A percentile compares a stretch with the other conserved stretches of the same genome.
Conservation (phyloP, 1,139 yeast genomes). For the Geotrichum fermentans region DNA sequence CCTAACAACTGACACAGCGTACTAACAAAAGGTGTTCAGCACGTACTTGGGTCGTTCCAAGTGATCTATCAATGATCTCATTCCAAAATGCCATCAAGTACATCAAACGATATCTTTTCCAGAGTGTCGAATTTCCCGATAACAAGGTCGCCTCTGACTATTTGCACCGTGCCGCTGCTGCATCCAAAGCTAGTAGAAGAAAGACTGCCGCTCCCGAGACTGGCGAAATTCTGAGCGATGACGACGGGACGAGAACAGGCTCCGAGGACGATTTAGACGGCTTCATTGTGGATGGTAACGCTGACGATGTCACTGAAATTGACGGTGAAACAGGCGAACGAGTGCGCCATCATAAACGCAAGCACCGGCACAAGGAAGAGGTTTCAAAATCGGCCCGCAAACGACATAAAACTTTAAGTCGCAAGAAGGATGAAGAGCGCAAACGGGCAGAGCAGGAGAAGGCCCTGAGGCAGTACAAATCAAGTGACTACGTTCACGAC, state of each 20-base stretch:
- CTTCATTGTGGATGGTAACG: conserved; percentile 25
- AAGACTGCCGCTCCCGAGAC: conserved; percentile 22
- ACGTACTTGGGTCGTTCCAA: conserved; percentile 23
- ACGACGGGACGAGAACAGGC: conserved; percentile 21
- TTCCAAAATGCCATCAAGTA: conserved; percentile 30
- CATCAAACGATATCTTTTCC: conserved; percentile 35
- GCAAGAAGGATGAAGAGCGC: conserved; percentile 1
- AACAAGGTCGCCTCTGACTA: conserved; percentile 41
- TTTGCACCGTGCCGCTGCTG: conserved; percentile 22
- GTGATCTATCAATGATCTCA: conserved; percentile 24
- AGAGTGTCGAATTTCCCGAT: conserved; percentile 42
- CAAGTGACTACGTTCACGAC: conserved; percentile 48
- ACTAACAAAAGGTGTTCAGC: conserved; percentile 11
- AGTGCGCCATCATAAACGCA: conserved; percentile 15
- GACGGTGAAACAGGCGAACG: conserved; percentile 14
- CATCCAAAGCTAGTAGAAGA: conserved; percentile 4
- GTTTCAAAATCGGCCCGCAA: conserved; percentile 10
- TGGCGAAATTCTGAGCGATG: conserved; percentile 18
- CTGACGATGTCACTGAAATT: conserved; percentile 18
- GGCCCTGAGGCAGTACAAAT: conserved; percentile 25
- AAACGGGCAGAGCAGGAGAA: conserved; percentile 15
- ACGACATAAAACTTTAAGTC: background rate
- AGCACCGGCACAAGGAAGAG: conserved; percentile 7
- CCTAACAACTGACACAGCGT: too few species aligned
- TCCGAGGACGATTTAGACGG: conserved; percentile 26